Evolutionary conservation across 768 basidiomycete genomes (phyloP), one percentile per base, ranked within the genome.

Genomic region (Boletus coccyginus): DNA sequence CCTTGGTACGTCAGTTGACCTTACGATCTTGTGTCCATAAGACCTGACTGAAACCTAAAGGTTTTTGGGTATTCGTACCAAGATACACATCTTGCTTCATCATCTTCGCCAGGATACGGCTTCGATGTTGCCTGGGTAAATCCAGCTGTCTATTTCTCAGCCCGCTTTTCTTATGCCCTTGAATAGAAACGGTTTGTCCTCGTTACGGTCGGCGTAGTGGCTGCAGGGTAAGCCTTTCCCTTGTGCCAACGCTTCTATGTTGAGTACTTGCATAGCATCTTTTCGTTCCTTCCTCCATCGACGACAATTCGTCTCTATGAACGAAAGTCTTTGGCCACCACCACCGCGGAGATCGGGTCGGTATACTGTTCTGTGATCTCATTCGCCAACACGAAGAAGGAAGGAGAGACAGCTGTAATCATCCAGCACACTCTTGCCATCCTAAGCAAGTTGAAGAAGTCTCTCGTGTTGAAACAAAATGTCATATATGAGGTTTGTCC

Each of bases 301-400:
- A 88, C 82, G 1, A 89, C 91, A 0, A 84, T 91, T 38, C 83
- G 91, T 6, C 72, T 73, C 10, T 92, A 92, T 60, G 86, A 92
- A 59, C 84, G 92, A 5, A 75, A 78, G 8, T 79, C 85, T 2
- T 76, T 94, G 57, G 78, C 91, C 0, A 89, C 86, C 1, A 85
- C 86, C 0, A 78, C 84, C 33, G 72, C 78, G 0, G 85, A 92
- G 62, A 70, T 91, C 7, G 92, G 90, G 1, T 73, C 80, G 0
- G 77, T 88, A 11, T 88, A 93, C 55, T 94, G 92, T 66, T 80
- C 86, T 2, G 81, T 92, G 31, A 73, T 95, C 3, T 88, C 88
- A 0, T 86, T 82, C 57, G 87, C 88, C 1, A 83, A 85, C 58
- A 78, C 81, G 7, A 80, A 77, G 44, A 70, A 67, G 11, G 78